These are phyloP conservation scores for Aureobasidium melanogenum DNA, from an alignment of 2,329 filamentous ascomycete genomes.

Conservation along the genomic window DNA sequence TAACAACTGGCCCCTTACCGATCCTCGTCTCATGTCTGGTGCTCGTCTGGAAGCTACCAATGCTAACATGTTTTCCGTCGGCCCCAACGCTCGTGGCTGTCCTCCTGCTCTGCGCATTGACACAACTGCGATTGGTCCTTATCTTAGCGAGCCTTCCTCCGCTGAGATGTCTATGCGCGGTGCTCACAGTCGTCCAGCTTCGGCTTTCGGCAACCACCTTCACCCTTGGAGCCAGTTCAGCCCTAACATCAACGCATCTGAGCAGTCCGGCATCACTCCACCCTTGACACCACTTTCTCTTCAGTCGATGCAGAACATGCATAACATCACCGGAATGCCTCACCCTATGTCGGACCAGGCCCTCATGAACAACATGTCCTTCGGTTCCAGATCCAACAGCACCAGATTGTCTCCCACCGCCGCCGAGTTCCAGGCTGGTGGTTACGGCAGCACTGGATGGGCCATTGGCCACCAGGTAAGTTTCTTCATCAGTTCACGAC, in stretches of 20 bases:
- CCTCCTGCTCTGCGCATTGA: conserved; percentile 7
- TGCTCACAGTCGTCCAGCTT: conserved; percentile 25
- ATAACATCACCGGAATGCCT: conserved; percentile 5
- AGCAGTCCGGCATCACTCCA: conserved; percentile 19
- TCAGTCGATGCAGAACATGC: conserved; percentile 16
- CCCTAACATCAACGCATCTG: not conserved
- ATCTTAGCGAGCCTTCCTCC: conserved; percentile 9
- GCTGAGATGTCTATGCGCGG: not conserved
- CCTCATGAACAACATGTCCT: not conserved
- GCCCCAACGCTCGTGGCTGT: not conserved
- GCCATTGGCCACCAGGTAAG: conserved; percentile 19
- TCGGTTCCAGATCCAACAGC: conserved; percentile 28
- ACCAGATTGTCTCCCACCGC: conserved; percentile 38
- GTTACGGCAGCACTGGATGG: conserved; percentile 30
- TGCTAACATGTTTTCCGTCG: conserved; percentile 3
- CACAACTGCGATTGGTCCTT: not conserved
- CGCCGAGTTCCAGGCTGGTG: conserved; percentile 30
- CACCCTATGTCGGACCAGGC: conserved; percentile 16
- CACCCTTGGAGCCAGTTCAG: conserved; percentile 22
- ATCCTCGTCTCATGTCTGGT: not conserved
- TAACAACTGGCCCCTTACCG: not conserved
- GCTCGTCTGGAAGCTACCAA: not conserved
- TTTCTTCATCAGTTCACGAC: not conserved
- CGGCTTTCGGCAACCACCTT: conserved; percentile 26
- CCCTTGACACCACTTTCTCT: conserved; percentile 22